Evolutionary conservation across 768 basidiomycete genomes (phyloP), one percentile per base, ranked within the genome.

Genomic region (Termitomyces eurrhizus): DNA sequence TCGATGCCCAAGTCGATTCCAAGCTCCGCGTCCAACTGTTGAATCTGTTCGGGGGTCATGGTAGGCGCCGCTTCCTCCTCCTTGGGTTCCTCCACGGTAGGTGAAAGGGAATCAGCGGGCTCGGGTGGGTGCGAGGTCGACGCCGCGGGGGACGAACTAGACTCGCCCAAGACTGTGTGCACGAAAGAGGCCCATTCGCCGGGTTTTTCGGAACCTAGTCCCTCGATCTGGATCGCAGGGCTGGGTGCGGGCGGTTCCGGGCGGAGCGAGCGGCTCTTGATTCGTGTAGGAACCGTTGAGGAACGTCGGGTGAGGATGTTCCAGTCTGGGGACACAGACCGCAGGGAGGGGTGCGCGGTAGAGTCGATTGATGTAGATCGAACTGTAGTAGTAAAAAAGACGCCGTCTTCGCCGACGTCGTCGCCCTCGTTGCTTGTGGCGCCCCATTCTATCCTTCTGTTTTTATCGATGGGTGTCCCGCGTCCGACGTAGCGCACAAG

Each of bases 401-500:
- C 61, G 1, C 81, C 81, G 54, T 83, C 78, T 65, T 83, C 81
- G 32, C 69, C 74, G 7, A 77, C 74, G 14, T 72, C 75, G 26
- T 70, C 70, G 11, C 71, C 72, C 29, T 78, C 78, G 0, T 61
- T 64, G 26, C 71, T 70, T 7, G 74, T 59, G 1, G 73, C 78
- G 32, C 75, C 77, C 82, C 81, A 83, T 65, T 81, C 77, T 26
- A 74, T 70, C 29, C 76, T 68, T 55, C 81, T 70, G 39, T 67
- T 74, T 16, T 69, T 74, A 63, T 82, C 80, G 18, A 81, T 74
- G 1, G 80, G 82, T 1, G 82, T 83, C 1, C 81, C 81, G 24
- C 80, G 72, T 12, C 79, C 80, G 7, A 80, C 75, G 62, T 80
- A 80, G 51, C 71, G 72, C 42, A 76, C 67, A 18, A 78, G 68